These are phyloP conservation scores for Mycena albidolilacea DNA, from an alignment of 768 basidiomycete genomes.

Conservation along the genomic window DNA sequence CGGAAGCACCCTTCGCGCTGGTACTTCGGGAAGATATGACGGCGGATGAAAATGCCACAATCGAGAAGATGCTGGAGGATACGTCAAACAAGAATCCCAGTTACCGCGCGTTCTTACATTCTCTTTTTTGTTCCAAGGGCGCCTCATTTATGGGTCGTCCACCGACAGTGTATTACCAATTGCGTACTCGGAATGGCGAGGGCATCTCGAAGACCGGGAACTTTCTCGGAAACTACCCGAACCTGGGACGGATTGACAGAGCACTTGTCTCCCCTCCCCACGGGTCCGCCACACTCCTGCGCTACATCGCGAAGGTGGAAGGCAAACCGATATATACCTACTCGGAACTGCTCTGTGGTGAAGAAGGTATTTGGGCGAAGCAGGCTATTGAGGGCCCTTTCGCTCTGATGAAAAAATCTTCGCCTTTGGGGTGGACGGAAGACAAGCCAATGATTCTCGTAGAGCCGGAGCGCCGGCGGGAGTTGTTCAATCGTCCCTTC, in stretches of 20 bases:
- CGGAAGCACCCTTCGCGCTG: background rate
- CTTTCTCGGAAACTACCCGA: background rate
- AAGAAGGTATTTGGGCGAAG: background rate
- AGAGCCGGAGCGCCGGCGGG: background rate
- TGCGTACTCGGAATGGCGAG: conserved; percentile 11
- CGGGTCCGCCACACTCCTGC: background rate
- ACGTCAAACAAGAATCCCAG: too few relatives aligned
- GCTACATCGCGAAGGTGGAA: conserved; percentile 15
- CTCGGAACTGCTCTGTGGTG: background rate
- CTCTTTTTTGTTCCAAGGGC: background rate
- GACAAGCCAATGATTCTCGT: conserved; percentile 9
- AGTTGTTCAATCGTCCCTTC: too few relatives aligned
- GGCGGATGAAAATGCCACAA: background rate
- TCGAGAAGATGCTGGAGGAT: too few relatives aligned
- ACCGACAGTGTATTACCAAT: conserved; percentile 15
- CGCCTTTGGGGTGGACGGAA: background rate
- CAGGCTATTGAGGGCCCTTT: background rate
- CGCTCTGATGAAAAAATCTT: background rate
- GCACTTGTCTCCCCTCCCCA: background rate
- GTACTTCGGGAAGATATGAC: background rate
- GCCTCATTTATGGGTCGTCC: too few relatives aligned
- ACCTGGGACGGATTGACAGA: background rate
- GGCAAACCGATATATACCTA: background rate
- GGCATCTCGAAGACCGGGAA: background rate
- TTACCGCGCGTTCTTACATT: background rate